Conservation (phyloP, 2,329 filamentous ascomycete species). For the Neofusicoccum laricinum region DNA sequence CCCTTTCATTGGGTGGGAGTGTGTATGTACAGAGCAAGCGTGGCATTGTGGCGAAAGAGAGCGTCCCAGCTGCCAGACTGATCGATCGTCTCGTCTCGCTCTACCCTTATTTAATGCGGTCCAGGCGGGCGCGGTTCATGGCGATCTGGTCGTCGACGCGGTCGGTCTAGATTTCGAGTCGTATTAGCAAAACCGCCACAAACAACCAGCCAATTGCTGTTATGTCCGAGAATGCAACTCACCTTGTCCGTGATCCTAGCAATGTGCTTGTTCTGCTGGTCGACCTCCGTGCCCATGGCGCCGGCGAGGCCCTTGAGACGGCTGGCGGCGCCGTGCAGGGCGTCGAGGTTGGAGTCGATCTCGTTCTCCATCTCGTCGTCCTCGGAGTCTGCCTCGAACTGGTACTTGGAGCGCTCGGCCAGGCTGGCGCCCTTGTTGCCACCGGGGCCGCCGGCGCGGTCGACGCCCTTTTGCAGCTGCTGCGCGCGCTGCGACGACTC, state of each 20-base stretch:
- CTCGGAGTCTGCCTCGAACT: slow-evolving; percentile 60
- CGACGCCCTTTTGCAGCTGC: slow-evolving; percentile 56
- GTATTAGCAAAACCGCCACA: slow-evolving; percentile 23
- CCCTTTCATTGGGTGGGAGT: neutral
- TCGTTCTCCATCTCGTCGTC: slow-evolving; percentile 66
- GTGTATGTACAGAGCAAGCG: slow-evolving; percentile 3
- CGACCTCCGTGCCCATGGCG: slow-evolving; percentile 72
- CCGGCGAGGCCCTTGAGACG: slow-evolving; percentile 70
- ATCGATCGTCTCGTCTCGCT: neutral
- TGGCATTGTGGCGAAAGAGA: no score
- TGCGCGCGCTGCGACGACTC: slow-evolving; percentile 58
- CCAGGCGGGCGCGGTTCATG: slow-evolving; percentile 71
- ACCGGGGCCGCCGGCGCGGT: slow-evolving; percentile 45
- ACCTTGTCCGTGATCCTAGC: slow-evolving; percentile 70
- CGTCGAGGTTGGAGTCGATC: slow-evolving; percentile 50
- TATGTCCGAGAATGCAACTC: neutral
- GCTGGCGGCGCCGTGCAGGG: slow-evolving; percentile 59
- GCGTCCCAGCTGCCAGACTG: no score
- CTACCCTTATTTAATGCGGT: slow-evolving; percentile 54
- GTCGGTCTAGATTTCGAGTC: slow-evolving; percentile 58
- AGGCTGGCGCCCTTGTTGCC: slow-evolving; percentile 53
- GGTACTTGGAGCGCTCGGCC: slow-evolving; percentile 68
- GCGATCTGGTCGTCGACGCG: slow-evolving; percentile 70
- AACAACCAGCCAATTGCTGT: neutral
- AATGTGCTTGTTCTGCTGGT: slow-evolving; percentile 74